Evolutionary conservation across 2,329 filamentous ascomycete genomes (phyloP), one percentile per base, ranked within the genome.

Genomic region (Sclerotinia glacialis): DNA sequence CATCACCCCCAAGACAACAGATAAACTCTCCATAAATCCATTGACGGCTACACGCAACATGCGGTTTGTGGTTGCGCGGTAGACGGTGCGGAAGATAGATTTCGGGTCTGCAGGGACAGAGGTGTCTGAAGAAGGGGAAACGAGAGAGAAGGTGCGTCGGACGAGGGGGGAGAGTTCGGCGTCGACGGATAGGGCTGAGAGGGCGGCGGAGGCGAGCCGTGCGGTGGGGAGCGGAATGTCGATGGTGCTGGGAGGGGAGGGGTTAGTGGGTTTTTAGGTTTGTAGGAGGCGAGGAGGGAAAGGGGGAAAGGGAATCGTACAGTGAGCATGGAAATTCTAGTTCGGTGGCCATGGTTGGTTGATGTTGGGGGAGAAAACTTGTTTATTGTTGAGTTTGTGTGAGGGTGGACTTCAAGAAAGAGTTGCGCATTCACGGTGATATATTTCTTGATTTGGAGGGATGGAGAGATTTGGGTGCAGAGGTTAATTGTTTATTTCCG

Each of bases 31-130:
- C 83, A 98, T 93, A 78, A 97, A 97, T 12, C 93, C 92, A 79
- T 98, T 98, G 66, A 97, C 93, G 3, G 94, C 91, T 2, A 99
- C 95, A 54, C 95, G 89, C 67, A 99, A 83, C 94, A 98, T 98
- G 72, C 95, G 89, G 77, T 97, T 97, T 26, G 95, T 98, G 0
- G 92, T 92, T 1, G 95, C 95, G 65, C 83, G 85, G 79, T 98
- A 98, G 23, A 28, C 14, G 34, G 77, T 76, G 9, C 53, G 52
- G 12, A 65, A 53, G 42, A 65, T 65, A 23, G 63, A n/a, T 58
- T 56, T 56, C 1, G 21, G 67, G 18, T 9, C 26, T 12, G 11
- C 26, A 9, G 49, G 23, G 21, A 66, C 12, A 5, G 6, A 6
- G 23, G 23, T 6, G 23, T 23, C 37, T 18, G 63, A 59, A n/a